phyloP scores from a whole-genome alignment of 2,329 filamentous ascomycete species.

The Drechslerella coelobrocha region DNA sequence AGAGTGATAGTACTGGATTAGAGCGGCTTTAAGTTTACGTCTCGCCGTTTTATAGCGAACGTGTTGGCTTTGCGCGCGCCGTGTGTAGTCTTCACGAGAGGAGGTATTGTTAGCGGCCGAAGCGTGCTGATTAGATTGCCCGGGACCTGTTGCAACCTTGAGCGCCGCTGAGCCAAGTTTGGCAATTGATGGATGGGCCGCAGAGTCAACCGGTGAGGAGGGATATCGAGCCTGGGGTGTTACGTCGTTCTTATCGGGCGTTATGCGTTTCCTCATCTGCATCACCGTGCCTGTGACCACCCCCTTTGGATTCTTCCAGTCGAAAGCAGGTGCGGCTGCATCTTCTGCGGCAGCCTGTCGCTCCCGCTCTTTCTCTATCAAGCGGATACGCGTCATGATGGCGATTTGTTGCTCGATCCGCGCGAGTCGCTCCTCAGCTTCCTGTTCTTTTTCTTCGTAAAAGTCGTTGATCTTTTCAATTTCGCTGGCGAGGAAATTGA shows the following conservation, averaged over 20 bases:
- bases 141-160: slow-evolving; percentile 50
- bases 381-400: slow-evolving; percentile 85
- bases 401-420: slow-evolving; percentile 83
- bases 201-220: slow-evolving; percentile 42
- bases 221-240: slow-evolving; percentile 27
- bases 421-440: slow-evolving; percentile 75
- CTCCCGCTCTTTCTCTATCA: slow-evolving; percentile 71
- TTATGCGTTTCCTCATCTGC: slow-evolving; percentile 35
- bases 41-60: slow-evolving; percentile 86
- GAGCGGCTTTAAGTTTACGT: slow-evolving; percentile 84
- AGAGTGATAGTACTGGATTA: slow-evolving; percentile 91
- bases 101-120: slow-evolving; percentile 22
- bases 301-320: slow-evolving; percentile 55
- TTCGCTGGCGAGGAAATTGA: slow-evolving; percentile 80
- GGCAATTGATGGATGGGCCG: slow-evolving; percentile 43
- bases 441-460: slow-evolving; percentile 84
- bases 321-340: slow-evolving; percentile 46
- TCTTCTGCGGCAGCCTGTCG: slow-evolving; percentile 58
- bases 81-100: slow-evolving; percentile 62
- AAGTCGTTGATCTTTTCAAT: slow-evolving; percentile 91
- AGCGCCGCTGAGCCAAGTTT: slow-evolving; percentile 45
- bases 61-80: slow-evolving; percentile 59
- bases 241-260: slow-evolving; percentile 22
- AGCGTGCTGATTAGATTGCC: slow-evolving; percentile 59
- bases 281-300: slow-evolving; percentile 53